Evolutionary conservation across 306 rosid species (phyloP), one percentile per base, ranked within the genome.

Genomic region (Fragaria vesca): DNA sequence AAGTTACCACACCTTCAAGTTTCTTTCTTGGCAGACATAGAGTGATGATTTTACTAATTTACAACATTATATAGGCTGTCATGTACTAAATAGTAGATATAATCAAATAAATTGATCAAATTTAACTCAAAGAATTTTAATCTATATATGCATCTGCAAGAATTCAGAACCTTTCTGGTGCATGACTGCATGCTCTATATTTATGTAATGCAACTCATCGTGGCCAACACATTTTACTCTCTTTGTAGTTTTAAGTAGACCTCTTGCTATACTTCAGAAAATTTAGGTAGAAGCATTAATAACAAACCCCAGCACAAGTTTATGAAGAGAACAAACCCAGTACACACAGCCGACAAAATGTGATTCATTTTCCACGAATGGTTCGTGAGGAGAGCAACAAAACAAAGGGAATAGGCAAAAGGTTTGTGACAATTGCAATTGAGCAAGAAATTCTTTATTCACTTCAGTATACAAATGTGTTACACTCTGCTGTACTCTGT

Each of bases 1-100:
- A 66, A 66, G 71, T 66, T 66, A 40, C 72, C 72, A 68, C 34
- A 42, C 52, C 30, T n/a, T 42, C 32, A 68, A 68, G 71, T 32
- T 63, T n/a, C 52, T 68, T 38, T 43, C 51, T 68, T 36, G 6
- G 32, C 48, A 40, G 51, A 67, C 72, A 20, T 4, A 40, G 3
- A 68, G 42, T 43, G 20, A 42, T 68, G 72, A 68, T 18, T 68
- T 68, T 20, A 68, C 24, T 17, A 67, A 67, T 67, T 40, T 38
- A 40, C 18, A 40, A 67, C 48, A 36, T 28, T 18, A 66, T 20
- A 66, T 13, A 9, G 71, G 71, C 15, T 66, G 48, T 66, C 71
- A 66, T 66, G 18, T 66, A 38, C 30, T 9, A 66, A 36, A 21
- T 32, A 40, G 10, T 34, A 45, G 48, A n/a, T 20, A 42, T 12